A percentile compares a stretch with the other conserved stretches of the same genome.
Conservation (phyloP, 371 early-diverging fungal genomes). For the Neoconidiobolus thromboides region DNA sequence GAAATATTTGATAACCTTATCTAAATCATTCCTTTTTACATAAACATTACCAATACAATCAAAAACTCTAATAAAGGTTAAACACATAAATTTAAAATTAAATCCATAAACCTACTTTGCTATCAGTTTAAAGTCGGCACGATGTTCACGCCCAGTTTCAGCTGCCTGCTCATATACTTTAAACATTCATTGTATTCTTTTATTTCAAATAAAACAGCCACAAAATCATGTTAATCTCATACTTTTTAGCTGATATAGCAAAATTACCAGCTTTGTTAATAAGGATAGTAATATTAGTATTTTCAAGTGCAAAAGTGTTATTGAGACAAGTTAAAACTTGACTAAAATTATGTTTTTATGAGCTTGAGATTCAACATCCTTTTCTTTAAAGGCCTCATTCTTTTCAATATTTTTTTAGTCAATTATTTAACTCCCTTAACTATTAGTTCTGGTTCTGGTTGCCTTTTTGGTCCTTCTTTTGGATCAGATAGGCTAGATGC, state of each 20-base stretch:
- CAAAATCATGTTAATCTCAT: neutral
- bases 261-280: slow-evolving; percentile 73
- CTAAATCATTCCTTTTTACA: slow-evolving; percentile 51
- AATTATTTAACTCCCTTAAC: slow-evolving; percentile 13
- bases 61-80: slow-evolving; percentile 35
- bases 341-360: slow-evolving; percentile 89
- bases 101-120: slow-evolving; percentile 34
- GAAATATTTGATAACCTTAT: slow-evolving; percentile 77
- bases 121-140: slow-evolving; percentile 87
- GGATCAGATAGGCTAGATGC: neutral
- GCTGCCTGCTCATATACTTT: slow-evolving; percentile 79
- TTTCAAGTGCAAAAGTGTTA: slow-evolving; percentile 78
- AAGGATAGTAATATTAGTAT: slow-evolving; percentile 73
- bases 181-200: slow-evolving; percentile 75
- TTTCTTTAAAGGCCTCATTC: slow-evolving; percentile 57
- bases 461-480: slow-evolving; percentile 7
- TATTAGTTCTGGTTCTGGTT: slow-evolving; percentile 9
- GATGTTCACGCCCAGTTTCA: slow-evolving; percentile 74
- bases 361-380: slow-evolving; percentile 74
- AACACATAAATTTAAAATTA: slow-evolving; percentile 1
- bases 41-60: slow-evolving; percentile 84
- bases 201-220: slow-evolving; percentile 86
- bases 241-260: neutral
- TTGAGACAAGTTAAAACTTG: slow-evolving; percentile 73
- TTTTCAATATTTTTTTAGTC: slow-evolving; percentile 33